These are phyloP conservation scores for Globisporangium carolinianum DNA, from an alignment of 352 stramenopile species.

Conservation along the genomic window DNA sequence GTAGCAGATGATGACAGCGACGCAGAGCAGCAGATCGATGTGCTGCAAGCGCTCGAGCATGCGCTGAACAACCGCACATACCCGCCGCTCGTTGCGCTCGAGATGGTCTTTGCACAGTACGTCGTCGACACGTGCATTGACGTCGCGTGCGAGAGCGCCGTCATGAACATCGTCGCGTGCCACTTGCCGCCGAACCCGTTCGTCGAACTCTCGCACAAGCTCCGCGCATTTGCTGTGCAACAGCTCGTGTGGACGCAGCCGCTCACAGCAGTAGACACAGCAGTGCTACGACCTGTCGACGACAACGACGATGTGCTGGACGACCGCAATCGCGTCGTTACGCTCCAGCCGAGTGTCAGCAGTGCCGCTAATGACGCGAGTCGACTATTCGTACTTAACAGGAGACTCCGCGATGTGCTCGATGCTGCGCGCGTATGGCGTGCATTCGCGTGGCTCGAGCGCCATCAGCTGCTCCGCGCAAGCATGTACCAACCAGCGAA, in stretches of 20 bases:
- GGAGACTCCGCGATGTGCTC: conserved; percentile 13
- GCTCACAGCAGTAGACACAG: not conserved
- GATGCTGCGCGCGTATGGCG: conserved; percentile 6
- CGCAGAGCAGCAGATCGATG: conserved; percentile 15
- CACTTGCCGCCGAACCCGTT: conserved; percentile 44
- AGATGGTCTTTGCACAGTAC: conserved; percentile 40
- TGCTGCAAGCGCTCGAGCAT: conserved; percentile 23
- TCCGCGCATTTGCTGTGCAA: conserved; percentile 32
- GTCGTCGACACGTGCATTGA: conserved; percentile 36
- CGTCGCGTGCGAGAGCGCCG: conserved; percentile 38
- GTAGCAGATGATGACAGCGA: not conserved
- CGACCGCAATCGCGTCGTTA: not conserved
- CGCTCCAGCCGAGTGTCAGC: not conserved
- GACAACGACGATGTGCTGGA: not conserved
- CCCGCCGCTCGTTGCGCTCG: conserved; percentile 27
- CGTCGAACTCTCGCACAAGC: conserved; percentile 23
- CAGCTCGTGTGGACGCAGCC: conserved; percentile 21
- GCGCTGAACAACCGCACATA: conserved; percentile 25
- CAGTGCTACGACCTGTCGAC: no score
- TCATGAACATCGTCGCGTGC: conserved; percentile 37
- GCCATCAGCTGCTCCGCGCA: conserved; percentile 14
- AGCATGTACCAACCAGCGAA: conserved; percentile 26
- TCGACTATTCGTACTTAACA: conserved; percentile 10
- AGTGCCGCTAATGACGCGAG: no score
- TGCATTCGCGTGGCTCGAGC: conserved; percentile 18